Base-by-base conservation (phyloP, 2,329 filamentous ascomycete species). In the Penicillium sp. region DNA sequence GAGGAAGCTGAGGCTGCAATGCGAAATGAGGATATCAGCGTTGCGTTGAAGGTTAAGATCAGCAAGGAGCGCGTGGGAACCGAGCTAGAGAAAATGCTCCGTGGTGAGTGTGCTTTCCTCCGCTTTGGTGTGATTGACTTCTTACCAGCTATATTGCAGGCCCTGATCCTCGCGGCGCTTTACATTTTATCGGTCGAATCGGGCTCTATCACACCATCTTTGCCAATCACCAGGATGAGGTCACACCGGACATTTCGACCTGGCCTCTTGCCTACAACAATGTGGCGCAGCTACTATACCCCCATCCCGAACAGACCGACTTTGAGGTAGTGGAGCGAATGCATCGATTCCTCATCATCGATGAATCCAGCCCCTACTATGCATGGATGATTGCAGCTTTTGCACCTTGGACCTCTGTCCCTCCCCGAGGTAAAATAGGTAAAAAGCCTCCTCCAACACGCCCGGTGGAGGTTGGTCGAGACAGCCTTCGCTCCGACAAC, bases 11-110 rank as follows among this genome's bases (percentile, higher is more conserved):
- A 85, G 57, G 60, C 71, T 28, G 83, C 80, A 16, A 98, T 98
- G 91, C 77, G 76, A 9, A 77, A 94, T 50, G 60, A 70, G n/a
- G 75, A 78, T n/a, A 93, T 98, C 33, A 77, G 90, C 43, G 73
- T 82, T 8, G 86, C 87, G 3, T 71, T 98, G n/a, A 80, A 78
- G 34, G 65, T 84, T 19, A 98, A 98, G 63, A 97, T 98, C 52
- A 96, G 87, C 57, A 81, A 89, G 39, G 93, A 98, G 65, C 77
- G 93, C 41, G 83, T 98, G 2, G 87, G 88, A 0, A 78, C 84
- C 3, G 93, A 98, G 62, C 57, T 96, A 3, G 86, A 91, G 59
- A 97, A 97, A 73, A 94, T 94, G 82, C 72, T 97, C 13, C 84
- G 80, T 65, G 85, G 86, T 78, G 60, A 41, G 56, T 47, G 15